Evolutionary conservation across 768 basidiomycete species (phyloP).

Genomic region (Thelephora aurantiotincta): DNA sequence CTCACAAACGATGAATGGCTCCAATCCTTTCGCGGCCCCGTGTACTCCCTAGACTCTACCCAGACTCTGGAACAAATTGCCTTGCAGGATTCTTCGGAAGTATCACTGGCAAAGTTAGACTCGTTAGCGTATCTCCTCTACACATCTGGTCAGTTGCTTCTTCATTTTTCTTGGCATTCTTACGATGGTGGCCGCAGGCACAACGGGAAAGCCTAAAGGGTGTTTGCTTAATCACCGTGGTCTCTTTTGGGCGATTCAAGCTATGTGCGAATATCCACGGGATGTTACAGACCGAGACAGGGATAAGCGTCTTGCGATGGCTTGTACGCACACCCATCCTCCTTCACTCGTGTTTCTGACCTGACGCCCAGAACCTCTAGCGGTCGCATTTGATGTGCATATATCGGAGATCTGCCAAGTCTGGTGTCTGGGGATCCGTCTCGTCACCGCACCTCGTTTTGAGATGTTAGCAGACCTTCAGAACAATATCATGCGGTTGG

Average conservation of each 20-base stretch:
- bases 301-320: slow-evolving; percentile 19
- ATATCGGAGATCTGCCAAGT: slow-evolving; percentile 28
- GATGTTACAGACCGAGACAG: slow-evolving; percentile 1
- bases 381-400: slow-evolving; percentile 40
- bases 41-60: slow-evolving; percentile 11
- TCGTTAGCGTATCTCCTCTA: slow-evolving; percentile 31
- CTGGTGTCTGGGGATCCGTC: slow-evolving; percentile 28
- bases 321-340: slow-evolving; percentile 20
- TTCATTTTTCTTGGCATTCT: background rate
- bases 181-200: slow-evolving; percentile 19
- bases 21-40: slow-evolving; percentile 10
- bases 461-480: slow-evolving; percentile 28
- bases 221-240: slow-evolving; percentile 27
- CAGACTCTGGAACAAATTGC: slow-evolving; percentile 16
- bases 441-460: slow-evolving; percentile 26
- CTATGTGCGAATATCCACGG: slow-evolving; percentile 15
- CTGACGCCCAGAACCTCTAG: slow-evolving; percentile 14
- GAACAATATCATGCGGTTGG: slow-evolving; percentile 22
- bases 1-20: slow-evolving; percentile 18
- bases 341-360: background rate
- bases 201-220: slow-evolving; percentile 38
- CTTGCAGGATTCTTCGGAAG: slow-evolving; percentile 14
- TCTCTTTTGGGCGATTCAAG: slow-evolving; percentile 18
- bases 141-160: slow-evolving; percentile 26
- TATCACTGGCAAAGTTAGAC: slow-evolving; percentile 17